phyloP scores from a whole-genome alignment of 1,284 basidiomycete species.

The Cryptococcus sp. region DNA sequence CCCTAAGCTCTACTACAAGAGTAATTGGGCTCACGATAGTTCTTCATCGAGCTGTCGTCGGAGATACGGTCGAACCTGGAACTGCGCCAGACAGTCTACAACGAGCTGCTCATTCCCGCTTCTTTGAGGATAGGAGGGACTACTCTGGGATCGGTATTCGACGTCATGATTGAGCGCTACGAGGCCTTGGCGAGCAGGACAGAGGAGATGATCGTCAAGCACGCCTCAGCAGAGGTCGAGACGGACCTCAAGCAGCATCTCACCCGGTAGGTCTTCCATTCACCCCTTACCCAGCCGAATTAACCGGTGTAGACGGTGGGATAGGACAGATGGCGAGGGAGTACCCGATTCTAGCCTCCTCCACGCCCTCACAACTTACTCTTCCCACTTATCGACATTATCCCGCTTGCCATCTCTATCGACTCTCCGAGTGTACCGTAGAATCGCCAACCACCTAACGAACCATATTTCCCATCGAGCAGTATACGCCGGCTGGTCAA shows the following conservation, averaged over 20 bases:
- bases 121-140: constrained; percentile 3
- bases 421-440: constrained; percentile 61
- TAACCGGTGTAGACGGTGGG: constrained; percentile 42
- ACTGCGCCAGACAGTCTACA: constrained; percentile 22
- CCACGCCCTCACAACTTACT: constrained; percentile 63
- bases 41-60: constrained; percentile 77
- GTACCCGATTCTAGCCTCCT: constrained; percentile 56
- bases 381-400: constrained; percentile 64
- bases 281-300: constrained; percentile 4
- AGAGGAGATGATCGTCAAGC: constrained; percentile 76
- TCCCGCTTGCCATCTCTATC: constrained; percentile 57
- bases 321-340: constrained; percentile 20
- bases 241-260: constrained; percentile 65
- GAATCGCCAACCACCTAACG: constrained; percentile 59
- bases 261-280: constrained; percentile 41
- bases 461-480: constrained; percentile 75
- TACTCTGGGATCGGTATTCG: constrained; percentile 54
- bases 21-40: constrained; percentile 52
- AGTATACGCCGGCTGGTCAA: constrained; percentile 65
- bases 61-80: constrained; percentile 63
- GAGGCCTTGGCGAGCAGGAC: constrained; percentile 59
- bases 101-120: constrained; percentile 39
- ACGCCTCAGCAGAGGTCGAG: constrained; percentile 73
- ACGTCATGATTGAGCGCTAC: constrained; percentile 63
- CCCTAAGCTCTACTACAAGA: not conserved